Base-by-base conservation (phyloP, 2,329 filamentous ascomycete genomes). In the Hypoxylon sp. region DNA sequence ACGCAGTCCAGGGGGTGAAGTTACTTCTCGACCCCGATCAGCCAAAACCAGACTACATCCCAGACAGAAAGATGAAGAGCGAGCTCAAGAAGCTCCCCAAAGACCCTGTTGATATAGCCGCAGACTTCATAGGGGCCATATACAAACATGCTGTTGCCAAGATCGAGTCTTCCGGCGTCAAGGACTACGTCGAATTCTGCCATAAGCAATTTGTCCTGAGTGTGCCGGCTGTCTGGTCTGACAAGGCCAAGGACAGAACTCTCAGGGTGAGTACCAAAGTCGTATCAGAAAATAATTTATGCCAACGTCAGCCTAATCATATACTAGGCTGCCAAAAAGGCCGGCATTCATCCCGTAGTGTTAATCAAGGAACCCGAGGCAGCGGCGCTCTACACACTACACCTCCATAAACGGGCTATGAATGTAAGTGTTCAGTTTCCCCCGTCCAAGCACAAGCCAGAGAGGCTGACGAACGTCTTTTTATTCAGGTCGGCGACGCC, bases 21-120 rank as follows among this genome's bases (percentile, higher is more conserved):
- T 29, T 53, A n/a, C 50, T 53, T 16, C 50, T 53, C 3, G 50
- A 53, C 19, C 50, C 50, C 3, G 37, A 41, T 6, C 37, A 41
- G n/a, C 37, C 37, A 9, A 5, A 21, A 2, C 37, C 37, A 0
- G 8, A 19, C 16, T 41, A 41, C n/a, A n/a, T 41, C 16, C 37
- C 37, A 41, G 19, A n/a, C 16, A 4, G 0, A 2, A 41, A 41
- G 2, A 11, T 2, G 16, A 41, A 41, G 37, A 6, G 7, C 2
- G 37, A 41, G 5, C n/a, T 41, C 1, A 41, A 41, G 16, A 41
- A 21, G 37, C 37, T 41, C 9, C 37, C 37, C 37, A 41, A 41
- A 9, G 16, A 41, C 9, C 37, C 37, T 1, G 37, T 41, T 8
- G 37, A 41, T 19, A 19, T 41, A 19, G 37, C 37, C 16, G 37